A percentile compares a stretch with the other conserved stretches of the same genome.
phyloP scores from a whole-genome alignment of 192 early-diverging fungal species.

The Backusella sp. region DNA sequence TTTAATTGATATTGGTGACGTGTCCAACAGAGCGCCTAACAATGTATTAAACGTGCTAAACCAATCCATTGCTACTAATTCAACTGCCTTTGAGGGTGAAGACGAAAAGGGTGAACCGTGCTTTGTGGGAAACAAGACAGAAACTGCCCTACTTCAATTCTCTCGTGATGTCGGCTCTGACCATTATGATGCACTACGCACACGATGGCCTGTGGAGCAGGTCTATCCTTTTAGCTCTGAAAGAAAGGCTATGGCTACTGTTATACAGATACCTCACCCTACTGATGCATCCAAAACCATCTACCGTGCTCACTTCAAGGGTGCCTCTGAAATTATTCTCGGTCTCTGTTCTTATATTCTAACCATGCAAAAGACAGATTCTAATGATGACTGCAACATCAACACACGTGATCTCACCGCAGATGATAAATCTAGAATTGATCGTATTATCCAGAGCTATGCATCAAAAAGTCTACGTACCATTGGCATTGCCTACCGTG shows the following conservation, averaged over 20 bases:
- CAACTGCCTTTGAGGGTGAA: conserved; percentile 67
- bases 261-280: conserved; percentile 59
- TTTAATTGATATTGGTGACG: conserved; percentile 47
- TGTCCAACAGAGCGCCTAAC: conserved; percentile 41
- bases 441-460: conserved; percentile 62
- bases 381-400: conserved; percentile 17
- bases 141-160: conserved; percentile 87
- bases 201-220: conserved; percentile 59
- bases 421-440: conserved; percentile 36
- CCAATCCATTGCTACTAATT: conserved; percentile 79
- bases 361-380: conserved; percentile 23
- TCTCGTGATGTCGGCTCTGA: conserved; percentile 63
- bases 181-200: conserved; percentile 65
- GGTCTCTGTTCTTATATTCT: conserved; percentile 58
- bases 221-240: conserved; percentile 90
- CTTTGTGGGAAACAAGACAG: conserved; percentile 92
- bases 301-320: conserved; percentile 87
- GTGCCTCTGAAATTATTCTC: conserved; percentile 87
- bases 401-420: conserved; percentile 32
- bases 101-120: conserved; percentile 47
- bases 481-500: conserved; percentile 82
- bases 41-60: conserved; percentile 53
- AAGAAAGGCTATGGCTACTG: conserved; percentile 91
- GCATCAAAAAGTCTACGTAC: conserved; percentile 83
- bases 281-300: conserved; percentile 33